Conservation (phyloP, 2,329 filamentous ascomycete species). For the Podosphaera leucotricha region DNA sequence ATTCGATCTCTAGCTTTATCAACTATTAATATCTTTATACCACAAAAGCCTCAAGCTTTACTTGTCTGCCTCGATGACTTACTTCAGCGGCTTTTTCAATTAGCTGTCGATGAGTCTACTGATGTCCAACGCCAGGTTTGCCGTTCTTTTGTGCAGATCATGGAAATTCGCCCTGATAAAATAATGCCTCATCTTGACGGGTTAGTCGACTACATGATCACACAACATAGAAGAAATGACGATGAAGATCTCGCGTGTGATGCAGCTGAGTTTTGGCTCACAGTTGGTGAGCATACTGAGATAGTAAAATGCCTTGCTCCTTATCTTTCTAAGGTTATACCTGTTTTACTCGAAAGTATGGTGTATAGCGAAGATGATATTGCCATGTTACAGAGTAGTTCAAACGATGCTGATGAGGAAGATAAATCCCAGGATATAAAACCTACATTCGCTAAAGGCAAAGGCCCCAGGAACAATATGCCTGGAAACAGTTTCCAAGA, state of each 20-base stretch:
- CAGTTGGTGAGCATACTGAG: constrained; percentile 66
- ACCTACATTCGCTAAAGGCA: constrained; percentile 65
- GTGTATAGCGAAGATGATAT: constrained; percentile 91
- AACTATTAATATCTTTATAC: constrained; percentile 79
- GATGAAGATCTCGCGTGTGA: constrained; percentile 83
- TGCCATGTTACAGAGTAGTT: constrained; percentile 56
- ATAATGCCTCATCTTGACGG: constrained; percentile 70
- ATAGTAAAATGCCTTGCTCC: constrained; percentile 56
- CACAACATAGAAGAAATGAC: constrained; percentile 58
- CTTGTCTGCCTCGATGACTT: constrained; percentile 60
- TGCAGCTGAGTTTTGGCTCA: constrained; percentile 93
- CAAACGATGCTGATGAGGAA: constrained; percentile 75
- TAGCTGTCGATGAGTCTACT: constrained; percentile 51
- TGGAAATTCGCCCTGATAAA: constrained; percentile 76
- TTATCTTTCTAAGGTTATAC: constrained; percentile 64
- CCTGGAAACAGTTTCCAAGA: constrained; percentile 21
- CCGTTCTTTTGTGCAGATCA: constrained; percentile 74
- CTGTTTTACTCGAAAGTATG: constrained; percentile 82
- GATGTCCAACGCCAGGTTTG: constrained; percentile 87
- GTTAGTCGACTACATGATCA: constrained; percentile 78
- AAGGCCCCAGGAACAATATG: constrained; percentile 19
- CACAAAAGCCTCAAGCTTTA: constrained; percentile 62
- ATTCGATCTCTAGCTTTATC: constrained; percentile 61
- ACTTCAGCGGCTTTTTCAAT: constrained; percentile 57
- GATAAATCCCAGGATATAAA: constrained; percentile 81